These are phyloP conservation scores for Trametes maxima DNA, from an alignment of 768 basidiomycete genomes.

Conservation along the genomic window DNA sequence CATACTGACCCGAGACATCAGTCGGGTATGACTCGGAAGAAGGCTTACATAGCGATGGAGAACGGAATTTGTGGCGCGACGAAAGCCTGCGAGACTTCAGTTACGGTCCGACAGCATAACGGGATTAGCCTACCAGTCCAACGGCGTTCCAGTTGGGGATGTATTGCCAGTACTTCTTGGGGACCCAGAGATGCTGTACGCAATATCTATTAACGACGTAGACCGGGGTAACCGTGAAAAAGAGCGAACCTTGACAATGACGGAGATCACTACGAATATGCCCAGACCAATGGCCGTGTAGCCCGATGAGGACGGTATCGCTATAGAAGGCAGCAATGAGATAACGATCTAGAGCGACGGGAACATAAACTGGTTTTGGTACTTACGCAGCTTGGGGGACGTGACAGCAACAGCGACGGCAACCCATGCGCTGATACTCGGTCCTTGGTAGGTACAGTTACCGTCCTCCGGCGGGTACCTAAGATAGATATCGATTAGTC, in stretches of 20 bases:
- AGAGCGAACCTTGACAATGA: constrained; percentile 16
- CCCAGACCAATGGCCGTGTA: constrained; percentile 25
- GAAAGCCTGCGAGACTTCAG: constrained; percentile 13
- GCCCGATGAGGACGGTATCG: constrained; percentile 26
- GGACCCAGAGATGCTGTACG: constrained; percentile 21
- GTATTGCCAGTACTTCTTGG: constrained; percentile 23
- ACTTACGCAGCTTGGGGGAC: constrained; percentile 18
- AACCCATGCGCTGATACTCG: constrained; percentile 57
- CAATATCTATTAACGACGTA: neutral
- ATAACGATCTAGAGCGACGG: neutral
- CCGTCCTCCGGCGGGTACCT: neutral
- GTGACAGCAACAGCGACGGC: constrained; percentile 32
- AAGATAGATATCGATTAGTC: neutral
- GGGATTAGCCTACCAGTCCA: constrained; percentile 18
- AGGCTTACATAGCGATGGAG: constrained; percentile 24
- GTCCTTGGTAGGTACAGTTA: constrained; percentile 55
- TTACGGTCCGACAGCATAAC: too few species aligned
- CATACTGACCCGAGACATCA: neutral
- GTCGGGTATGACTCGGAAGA: neutral
- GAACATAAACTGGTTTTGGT: neutral
- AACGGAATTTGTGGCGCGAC: constrained; percentile 25
- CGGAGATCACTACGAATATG: constrained; percentile 13
- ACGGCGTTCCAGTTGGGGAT: constrained; percentile 31
- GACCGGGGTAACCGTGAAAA: neutral
- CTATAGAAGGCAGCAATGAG: constrained; percentile 25